Conservation (phyloP, 2,329 filamentous ascomycete species). For the Alternaria postmessia region DNA sequence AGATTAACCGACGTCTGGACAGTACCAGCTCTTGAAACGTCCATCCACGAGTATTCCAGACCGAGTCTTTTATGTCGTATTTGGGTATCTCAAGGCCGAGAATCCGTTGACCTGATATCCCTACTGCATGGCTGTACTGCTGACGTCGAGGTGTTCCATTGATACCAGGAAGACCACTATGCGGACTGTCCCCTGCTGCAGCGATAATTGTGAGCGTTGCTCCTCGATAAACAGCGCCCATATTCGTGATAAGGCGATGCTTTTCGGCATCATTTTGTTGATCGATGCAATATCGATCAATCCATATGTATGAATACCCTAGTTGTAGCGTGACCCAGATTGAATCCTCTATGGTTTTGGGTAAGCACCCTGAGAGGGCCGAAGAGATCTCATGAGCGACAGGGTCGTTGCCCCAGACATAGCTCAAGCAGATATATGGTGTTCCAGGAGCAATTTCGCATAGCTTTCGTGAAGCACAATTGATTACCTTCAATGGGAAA, state of each 20-base stretch:
- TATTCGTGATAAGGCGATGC: neutral
- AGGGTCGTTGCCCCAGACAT: neutral
- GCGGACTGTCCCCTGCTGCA: neutral
- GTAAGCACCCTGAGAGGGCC: neutral
- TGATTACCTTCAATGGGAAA: neutral
- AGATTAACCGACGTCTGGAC: neutral
- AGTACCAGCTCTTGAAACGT: neutral
- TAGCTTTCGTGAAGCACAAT: neutral
- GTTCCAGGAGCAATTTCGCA: neutral
- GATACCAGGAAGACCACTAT: neutral
- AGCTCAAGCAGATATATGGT: neutral
- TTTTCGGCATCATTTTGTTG: neutral
- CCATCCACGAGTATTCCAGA: neutral
- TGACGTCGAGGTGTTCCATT: neutral
- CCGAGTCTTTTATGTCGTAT: fast-evolving
- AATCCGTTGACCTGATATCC: neutral
- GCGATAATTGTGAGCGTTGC: neutral
- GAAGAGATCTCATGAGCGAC: neutral
- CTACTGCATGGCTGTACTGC: neutral
- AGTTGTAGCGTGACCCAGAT: neutral
- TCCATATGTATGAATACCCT: neutral
- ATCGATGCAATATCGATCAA: neutral
- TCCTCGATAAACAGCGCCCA: neutral
- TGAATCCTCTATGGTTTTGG: neutral
- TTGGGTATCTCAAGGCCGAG: fast-evolving